Evolutionary conservation across 2,329 filamentous ascomycete genomes (phyloP), one percentile per base, ranked within the genome.

Genomic region (Fusarium camptoceras): DNA sequence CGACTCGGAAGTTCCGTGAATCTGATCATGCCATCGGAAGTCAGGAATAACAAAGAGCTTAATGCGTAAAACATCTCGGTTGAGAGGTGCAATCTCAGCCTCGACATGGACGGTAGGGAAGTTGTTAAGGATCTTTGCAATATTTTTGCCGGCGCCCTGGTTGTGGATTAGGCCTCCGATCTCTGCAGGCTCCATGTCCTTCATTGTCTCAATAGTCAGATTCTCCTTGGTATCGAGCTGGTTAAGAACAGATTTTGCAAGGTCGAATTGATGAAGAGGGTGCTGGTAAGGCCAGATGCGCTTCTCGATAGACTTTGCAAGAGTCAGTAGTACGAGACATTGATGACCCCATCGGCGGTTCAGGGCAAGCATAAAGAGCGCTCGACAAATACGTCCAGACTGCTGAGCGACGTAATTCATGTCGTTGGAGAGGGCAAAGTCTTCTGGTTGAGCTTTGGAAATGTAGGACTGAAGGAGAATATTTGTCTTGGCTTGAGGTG

Each of bases 301-400:
- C 81, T 94, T 97, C 81, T 99, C 97, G 59, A 99, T 98, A 1
- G 96, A 97, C 81, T 98, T 98, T 80, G 94, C 97, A 69, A 99
- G 85, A 1, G 94, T 97, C 44, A 99, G 83, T 31, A 99, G 83
- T 2, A 98, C 94, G 41, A 97, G 85, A 72, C 97, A 99, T 79
- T 98, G 94, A 74, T 97, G 92, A 1, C 97, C 96, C 96, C 96
- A 99, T 72, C 94, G 89, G 63, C 96, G 88, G 79, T 98, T 98
- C 54, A 99, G 84, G 2, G 96, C 95, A 74, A 99, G 95, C 94
- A 98, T 97, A 80, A 99, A 99, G 18, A 99, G 82, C 4, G 97
- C 94, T 66, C 97, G 88, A 76, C 94, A 98, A 61, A 99, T 99
- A 79, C 96, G 91, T 2, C 94, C 93, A 14, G 96, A 92, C 78